Conservation (phyloP, 23 red algal genomes). For the Gracilaria caudata region DNA sequence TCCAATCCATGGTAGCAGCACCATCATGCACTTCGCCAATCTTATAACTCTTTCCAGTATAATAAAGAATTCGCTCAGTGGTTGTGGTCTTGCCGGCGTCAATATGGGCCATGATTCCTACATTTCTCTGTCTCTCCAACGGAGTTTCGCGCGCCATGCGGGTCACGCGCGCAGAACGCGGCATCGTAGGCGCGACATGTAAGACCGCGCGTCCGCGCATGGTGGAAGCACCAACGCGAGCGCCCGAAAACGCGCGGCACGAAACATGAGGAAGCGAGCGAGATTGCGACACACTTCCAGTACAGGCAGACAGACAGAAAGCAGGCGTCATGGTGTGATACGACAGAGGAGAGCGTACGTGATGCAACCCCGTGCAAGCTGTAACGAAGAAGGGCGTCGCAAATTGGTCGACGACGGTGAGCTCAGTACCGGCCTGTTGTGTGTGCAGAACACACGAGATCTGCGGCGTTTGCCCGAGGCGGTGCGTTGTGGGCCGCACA, state of each 20-base stretch:
- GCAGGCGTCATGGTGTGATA: constrained; percentile 8
- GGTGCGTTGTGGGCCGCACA: constrained; percentile 14
- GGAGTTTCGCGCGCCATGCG: constrained; percentile 71
- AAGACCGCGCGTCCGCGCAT: constrained; percentile 17
- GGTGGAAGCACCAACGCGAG: not conserved
- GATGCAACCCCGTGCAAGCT: not conserved
- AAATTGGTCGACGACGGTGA: not conserved
- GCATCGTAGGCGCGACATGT: not conserved
- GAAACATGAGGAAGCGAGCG: constrained; percentile 22
- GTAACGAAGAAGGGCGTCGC: not conserved
- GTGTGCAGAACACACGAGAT: not conserved
- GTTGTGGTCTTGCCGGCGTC: constrained; percentile 99
- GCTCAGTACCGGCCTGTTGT: not conserved
- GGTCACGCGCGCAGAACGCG: not conserved
- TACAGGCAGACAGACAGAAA: constrained; percentile 20
- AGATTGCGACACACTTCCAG: constrained; percentile 19
- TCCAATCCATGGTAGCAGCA: constrained; percentile 99
- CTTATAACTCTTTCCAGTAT: constrained; percentile 98
- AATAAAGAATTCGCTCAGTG: constrained; percentile 98
- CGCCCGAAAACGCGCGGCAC: constrained; percentile 1
- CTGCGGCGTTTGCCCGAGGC: not conserved
- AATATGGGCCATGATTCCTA: constrained; percentile 89
- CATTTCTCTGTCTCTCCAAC: constrained; percentile 66
- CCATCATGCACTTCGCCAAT: constrained; percentile 99
- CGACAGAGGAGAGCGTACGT: not conserved